Conservation (phyloP, 2,329 filamentous ascomycete species). For the Colletotrichum paranaense region DNA sequence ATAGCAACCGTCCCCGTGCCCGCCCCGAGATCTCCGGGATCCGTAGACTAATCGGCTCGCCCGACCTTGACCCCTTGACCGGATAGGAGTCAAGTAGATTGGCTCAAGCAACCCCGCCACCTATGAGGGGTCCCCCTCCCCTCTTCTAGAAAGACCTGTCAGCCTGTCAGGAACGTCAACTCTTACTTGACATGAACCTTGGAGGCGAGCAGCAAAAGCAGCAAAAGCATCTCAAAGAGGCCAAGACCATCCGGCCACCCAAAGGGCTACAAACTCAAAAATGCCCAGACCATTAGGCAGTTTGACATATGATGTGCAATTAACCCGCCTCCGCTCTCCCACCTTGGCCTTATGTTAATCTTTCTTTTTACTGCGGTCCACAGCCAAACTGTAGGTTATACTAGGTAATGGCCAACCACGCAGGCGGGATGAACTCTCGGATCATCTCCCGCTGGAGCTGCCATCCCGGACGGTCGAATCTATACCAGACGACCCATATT, state of each 20-base stretch:
- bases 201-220: background rate
- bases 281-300: slow-evolving; percentile 28
- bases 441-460: slow-evolving; percentile 9
- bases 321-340: slow-evolving; percentile 8
- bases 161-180: too few relatives aligned
- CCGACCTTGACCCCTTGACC: background rate
- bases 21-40: slow-evolving; percentile 9
- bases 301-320: slow-evolving; percentile 29
- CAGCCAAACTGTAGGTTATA: background rate
- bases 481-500: slow-evolving; percentile 22
- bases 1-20: slow-evolving; percentile 4
- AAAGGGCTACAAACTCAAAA: background rate
- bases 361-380: background rate
- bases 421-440: slow-evolving; percentile 6
- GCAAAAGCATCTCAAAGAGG: background rate
- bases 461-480: slow-evolving; percentile 4
- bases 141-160: background rate
- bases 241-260: background rate
- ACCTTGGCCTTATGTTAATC: background rate
- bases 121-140: background rate
- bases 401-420: background rate
- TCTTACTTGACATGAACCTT: too few relatives aligned
- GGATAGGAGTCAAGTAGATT: slow-evolving; percentile 1
- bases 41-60: background rate
- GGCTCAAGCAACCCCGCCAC: background rate